Conservation (phyloP, 345 rosid genomes). For the Noccaea caerulescens region DNA sequence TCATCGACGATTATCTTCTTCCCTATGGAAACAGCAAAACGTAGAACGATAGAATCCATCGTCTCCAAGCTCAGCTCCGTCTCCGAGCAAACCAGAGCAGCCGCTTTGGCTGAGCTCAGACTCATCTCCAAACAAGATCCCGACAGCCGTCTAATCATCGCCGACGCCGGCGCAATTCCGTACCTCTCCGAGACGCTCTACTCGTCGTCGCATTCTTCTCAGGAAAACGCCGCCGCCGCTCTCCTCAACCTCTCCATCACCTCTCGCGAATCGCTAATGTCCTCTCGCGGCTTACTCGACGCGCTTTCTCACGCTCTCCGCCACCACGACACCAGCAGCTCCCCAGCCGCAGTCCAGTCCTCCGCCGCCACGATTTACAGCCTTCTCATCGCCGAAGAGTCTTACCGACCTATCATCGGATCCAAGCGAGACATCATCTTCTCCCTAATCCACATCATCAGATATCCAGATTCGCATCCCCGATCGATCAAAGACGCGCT, state of each 20-base stretch:
- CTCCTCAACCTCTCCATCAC: constrained; percentile 83
- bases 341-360: constrained; percentile 76
- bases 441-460: constrained; percentile 67
- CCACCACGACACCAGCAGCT: constrained; percentile 55
- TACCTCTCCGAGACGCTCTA: constrained; percentile 82
- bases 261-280: constrained; percentile 68
- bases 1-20: neutral
- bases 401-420: constrained; percentile 84
- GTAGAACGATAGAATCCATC: constrained; percentile 60
- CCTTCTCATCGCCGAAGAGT: constrained; percentile 72
- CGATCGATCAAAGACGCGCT: constrained; percentile 80
- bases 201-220: constrained; percentile 59
- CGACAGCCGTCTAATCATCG: constrained; percentile 63
- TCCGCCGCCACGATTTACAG: constrained; percentile 85
- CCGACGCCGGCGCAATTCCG: constrained; percentile 84
- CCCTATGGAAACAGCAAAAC: constrained; percentile 74
- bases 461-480: constrained; percentile 58
- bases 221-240: constrained; percentile 89
- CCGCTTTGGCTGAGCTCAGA: constrained; percentile 75
- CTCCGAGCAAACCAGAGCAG: constrained; percentile 71
- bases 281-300: constrained; percentile 85
- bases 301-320: constrained; percentile 83
- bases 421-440: constrained; percentile 83
- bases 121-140: constrained; percentile 78
- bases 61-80: constrained; percentile 82